Percentiles rank a stretch among this genome's conserved stretches.
Conservation (phyloP, 257 asterid genomes). For the Paulownia fortunei region DNA sequence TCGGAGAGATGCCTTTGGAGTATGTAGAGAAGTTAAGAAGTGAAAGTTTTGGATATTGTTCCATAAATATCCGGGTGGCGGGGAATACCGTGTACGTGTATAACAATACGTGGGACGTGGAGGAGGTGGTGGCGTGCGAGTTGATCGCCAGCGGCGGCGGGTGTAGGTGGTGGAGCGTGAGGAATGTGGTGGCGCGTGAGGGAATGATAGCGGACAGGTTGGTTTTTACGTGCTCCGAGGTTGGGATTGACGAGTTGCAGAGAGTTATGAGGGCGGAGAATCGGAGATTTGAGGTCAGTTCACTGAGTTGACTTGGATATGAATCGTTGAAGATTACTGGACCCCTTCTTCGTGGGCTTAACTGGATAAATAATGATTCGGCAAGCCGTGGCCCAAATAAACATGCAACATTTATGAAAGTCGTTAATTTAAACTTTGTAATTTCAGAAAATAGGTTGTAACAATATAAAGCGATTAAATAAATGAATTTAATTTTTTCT, state of each 20-base stretch:
- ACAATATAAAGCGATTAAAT: too few relatives aligned
- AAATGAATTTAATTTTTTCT: too few relatives aligned
- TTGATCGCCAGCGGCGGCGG: constrained; percentile 38
- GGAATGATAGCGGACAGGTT: constrained; percentile 38
- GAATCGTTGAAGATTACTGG: background rate
- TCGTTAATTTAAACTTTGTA: too few relatives aligned
- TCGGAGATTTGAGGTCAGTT: constrained; percentile 24
- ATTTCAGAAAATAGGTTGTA: too few relatives aligned
- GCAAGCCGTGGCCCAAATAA: background rate
- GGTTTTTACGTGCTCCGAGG: constrained; percentile 54
- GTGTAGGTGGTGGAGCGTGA: constrained; percentile 73
- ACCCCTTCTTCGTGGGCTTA: background rate
- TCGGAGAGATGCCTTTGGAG: constrained; percentile 66
- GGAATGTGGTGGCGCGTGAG: constrained; percentile 45
- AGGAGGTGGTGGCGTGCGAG: constrained; percentile 74
- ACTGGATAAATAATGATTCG: background rate
- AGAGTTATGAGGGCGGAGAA: constrained; percentile 37
- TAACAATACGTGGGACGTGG: constrained; percentile 42
- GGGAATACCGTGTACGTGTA: constrained; percentile 54
- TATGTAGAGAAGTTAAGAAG: constrained; percentile 45
- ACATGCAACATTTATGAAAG: background rate
- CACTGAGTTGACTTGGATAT: background rate
- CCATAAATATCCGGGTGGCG: constrained; percentile 44
- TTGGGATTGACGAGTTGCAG: constrained; percentile 58
- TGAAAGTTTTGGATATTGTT: constrained; percentile 40